These are phyloP conservation scores for Hypomyces perniciosus DNA, from an alignment of 2,329 filamentous ascomycete species.

Conservation along the genomic window DNA sequence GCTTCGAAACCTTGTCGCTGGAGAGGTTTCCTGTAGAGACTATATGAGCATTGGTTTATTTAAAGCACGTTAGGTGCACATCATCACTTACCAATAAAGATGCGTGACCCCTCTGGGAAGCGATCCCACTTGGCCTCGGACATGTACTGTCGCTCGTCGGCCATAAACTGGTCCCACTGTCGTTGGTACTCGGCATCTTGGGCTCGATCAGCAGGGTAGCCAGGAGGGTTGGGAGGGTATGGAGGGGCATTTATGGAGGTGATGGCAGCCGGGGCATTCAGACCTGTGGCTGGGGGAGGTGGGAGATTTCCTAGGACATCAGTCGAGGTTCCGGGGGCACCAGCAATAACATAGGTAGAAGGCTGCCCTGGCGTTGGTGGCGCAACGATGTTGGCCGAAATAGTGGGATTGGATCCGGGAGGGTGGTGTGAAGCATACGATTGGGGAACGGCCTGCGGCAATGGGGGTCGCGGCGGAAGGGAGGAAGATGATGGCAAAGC, in stretches of 20 bases:
- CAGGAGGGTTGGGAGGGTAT: conserved; percentile 25
- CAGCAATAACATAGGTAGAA: conserved; percentile 28
- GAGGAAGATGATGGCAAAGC: conserved; percentile 34
- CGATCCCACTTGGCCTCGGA: conserved; percentile 75
- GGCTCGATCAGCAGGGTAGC: conserved; percentile 24
- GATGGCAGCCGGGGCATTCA: conserved; percentile 23
- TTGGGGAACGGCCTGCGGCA: conserved; percentile 32
- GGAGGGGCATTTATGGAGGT: conserved; percentile 27
- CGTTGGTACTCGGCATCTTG: conserved; percentile 50
- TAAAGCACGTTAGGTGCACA: conserved; percentile 19
- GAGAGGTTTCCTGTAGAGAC: conserved; percentile 71
- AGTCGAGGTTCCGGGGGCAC: conserved; percentile 27
- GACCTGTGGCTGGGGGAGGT: conserved; percentile 23
- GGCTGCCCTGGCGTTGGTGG: conserved; percentile 29
- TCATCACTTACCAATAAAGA: conserved; percentile 66
- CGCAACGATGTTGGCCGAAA: conserved; percentile 21
- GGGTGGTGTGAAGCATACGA: conserved; percentile 33
- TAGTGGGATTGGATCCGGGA: conserved; percentile 25
- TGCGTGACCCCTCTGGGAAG: conserved; percentile 68
- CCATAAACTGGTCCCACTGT: conserved; percentile 65
- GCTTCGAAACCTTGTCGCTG: conserved; percentile 87
- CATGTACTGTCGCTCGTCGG: conserved; percentile 68
- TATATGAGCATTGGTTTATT: conserved; percentile 16
- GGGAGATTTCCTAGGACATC: conserved; percentile 28
- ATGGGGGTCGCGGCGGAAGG: conserved; percentile 42